Evolutionary conservation across 805 yeast species (phyloP).

Genomic region (Ogataea degrootiae): DNA sequence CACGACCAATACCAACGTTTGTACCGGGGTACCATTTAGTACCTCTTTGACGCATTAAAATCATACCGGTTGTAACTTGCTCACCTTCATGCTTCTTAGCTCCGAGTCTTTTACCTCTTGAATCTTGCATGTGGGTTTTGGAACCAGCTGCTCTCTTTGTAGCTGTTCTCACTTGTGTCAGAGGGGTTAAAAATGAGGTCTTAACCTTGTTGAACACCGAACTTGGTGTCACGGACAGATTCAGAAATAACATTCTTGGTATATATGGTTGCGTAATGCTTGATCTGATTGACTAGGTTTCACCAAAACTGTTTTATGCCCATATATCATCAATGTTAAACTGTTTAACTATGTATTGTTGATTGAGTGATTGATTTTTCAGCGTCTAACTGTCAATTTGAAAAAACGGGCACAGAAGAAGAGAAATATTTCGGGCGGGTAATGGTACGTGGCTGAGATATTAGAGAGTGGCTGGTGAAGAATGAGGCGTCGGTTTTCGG

Average conservation of each 20-base stretch:
- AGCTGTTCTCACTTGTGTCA: conserved; percentile 65
- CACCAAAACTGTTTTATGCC: neutral
- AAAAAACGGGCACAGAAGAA: too few relatives aligned
- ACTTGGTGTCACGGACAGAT: neutral
- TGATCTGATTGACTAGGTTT: neutral
- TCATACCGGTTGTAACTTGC: conserved; percentile 75
- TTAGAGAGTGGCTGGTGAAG: too few relatives aligned
- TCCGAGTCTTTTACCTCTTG: conserved; percentile 92
- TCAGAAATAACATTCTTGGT: neutral
- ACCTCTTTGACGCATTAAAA: conserved; percentile 91
- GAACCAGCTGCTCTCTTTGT: conserved; percentile 95
- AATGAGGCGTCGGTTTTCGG: too few relatives aligned
- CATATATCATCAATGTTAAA: neutral
- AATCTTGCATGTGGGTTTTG: conserved; percentile 88
- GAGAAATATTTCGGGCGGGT: too few relatives aligned
- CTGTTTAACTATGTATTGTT: too few relatives aligned
- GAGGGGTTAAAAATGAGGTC: neutral
- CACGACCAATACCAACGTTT: conserved; percentile 84
- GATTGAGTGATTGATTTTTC: neutral
- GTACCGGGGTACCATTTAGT: conserved; percentile 93
- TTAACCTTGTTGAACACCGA: neutral
- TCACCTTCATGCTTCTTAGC: conserved; percentile 82
- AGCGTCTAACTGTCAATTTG: neutral
- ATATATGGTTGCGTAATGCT: neutral
- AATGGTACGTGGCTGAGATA: too few relatives aligned